Percentiles rank a stretch among this genome's conserved stretches.
phyloP scores from a whole-genome alignment of 441 rosid genomes.

The Gossypium laxum region DNA sequence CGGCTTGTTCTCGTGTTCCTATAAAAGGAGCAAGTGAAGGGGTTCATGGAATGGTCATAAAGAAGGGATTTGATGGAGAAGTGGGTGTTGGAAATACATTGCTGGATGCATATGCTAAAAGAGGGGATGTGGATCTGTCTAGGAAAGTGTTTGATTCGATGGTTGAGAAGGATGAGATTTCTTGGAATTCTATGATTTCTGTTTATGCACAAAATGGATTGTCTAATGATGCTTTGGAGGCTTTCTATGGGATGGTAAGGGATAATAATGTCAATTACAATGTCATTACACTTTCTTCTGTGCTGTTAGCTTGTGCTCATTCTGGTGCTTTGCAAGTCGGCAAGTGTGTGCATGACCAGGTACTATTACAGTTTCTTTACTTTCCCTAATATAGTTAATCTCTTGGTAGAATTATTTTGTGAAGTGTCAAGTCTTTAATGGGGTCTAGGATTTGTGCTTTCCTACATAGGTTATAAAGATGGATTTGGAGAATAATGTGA shows the following conservation, averaged over 20 bases:
- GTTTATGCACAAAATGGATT: constrained; percentile 65
- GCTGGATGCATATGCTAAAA: constrained; percentile 69
- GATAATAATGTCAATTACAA: constrained; percentile 36
- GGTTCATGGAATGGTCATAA: constrained; percentile 48
- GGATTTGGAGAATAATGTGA: constrained; percentile 51
- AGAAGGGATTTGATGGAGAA: constrained; percentile 48
- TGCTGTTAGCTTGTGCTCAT: constrained; percentile 57
- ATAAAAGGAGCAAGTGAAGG: constrained; percentile 38
- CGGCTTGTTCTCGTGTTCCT: constrained; percentile 58
- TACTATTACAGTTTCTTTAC: constrained; percentile 18
- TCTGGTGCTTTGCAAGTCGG: constrained; percentile 54
- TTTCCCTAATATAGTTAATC: background rate
- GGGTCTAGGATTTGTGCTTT: constrained; percentile 12
- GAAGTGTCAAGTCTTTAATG: constrained; percentile 2
- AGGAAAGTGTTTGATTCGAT: constrained; percentile 61
- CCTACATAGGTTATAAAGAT: constrained; percentile 53
- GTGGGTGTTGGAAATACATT: constrained; percentile 54
- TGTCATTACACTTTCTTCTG: constrained; percentile 59
- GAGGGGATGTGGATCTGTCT: constrained; percentile 39
- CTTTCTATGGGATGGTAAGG: constrained; percentile 35
- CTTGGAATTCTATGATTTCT: constrained; percentile 73
- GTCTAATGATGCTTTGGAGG: constrained; percentile 47
- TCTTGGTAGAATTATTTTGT: background rate
- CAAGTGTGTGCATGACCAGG: constrained; percentile 69
- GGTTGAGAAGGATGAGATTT: constrained; percentile 47